A percentile compares a stretch with the other conserved stretches of the same genome.
Conservation (phyloP, 1,284 basidiomycete genomes). For the Vanrija sp. region DNA sequence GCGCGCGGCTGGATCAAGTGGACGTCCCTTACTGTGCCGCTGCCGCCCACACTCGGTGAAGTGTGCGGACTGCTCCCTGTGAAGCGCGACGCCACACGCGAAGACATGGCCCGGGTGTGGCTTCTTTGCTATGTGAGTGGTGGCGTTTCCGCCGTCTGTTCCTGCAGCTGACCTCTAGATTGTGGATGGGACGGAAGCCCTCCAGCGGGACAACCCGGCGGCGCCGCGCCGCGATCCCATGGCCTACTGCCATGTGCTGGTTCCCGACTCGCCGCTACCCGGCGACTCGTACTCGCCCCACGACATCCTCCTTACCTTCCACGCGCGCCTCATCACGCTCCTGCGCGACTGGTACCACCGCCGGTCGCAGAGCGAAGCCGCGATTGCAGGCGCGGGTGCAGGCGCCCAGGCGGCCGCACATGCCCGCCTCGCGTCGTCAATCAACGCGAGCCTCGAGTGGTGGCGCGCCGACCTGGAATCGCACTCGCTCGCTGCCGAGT, state of each 20-base stretch:
- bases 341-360: conserved; percentile 30
- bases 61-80: conserved; percentile 30
- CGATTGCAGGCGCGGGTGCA: neutral
- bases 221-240: conserved; percentile 21
- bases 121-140: conserved; percentile 40
- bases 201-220: conserved; percentile 19
- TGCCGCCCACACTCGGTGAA: conserved; percentile 28
- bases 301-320: conserved; percentile 38
- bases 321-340: conserved; percentile 34
- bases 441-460: conserved; percentile 28
- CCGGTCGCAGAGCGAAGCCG: conserved; percentile 9
- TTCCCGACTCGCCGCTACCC: conserved; percentile 13
- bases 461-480: conserved; percentile 28
- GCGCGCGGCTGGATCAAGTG: conserved; percentile 43
- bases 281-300: conserved; percentile 14
- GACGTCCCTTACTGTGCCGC: conserved; percentile 15
- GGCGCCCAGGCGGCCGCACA: neutral
- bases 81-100: conserved; percentile 27
- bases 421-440: conserved; percentile 16
- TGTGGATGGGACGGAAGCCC: conserved; percentile 32
- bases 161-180: conserved; percentile 14
- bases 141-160: neutral
- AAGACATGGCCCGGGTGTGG: conserved; percentile 42
- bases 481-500: conserved; percentile 6
- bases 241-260: conserved; percentile 24